A percentile compares a stretch with the other conserved stretches of the same genome.
These are phyloP conservation scores for Spergularia marina DNA, from an alignment of 148 eudicot species.

Conservation along the genomic window DNA sequence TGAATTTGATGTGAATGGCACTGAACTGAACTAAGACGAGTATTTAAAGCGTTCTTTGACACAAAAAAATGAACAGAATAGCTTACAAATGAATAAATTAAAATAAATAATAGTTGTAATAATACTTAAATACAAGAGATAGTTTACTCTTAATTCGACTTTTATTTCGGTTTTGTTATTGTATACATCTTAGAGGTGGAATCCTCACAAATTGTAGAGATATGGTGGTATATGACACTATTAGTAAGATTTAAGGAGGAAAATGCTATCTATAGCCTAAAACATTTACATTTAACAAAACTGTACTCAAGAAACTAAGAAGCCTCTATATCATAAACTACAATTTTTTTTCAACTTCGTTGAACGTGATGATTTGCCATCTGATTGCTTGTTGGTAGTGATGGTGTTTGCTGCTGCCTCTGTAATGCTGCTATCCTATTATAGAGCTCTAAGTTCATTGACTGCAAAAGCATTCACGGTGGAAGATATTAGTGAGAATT, in stretches of 20 bases:
- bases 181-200: slow-evolving; percentile 9
- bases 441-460: slow-evolving; percentile 71
- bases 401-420: slow-evolving; percentile 44
- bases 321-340: slow-evolving; percentile 12
- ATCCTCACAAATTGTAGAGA: not conserved
- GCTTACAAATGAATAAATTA: not conserved
- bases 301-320: slow-evolving; percentile 13
- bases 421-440: slow-evolving; percentile 69
- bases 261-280: slow-evolving; percentile 17
- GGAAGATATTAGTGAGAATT: not conserved
- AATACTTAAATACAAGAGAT: not conserved
- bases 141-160: not conserved
- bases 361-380: slow-evolving; percentile 36
- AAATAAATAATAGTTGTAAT: no score
- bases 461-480: slow-evolving; percentile 35
- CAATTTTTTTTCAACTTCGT: slow-evolving; percentile 25
- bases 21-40: not conserved
- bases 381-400: slow-evolving; percentile 35
- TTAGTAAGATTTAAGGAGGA: not conserved
- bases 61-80: no score
- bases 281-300: slow-evolving; percentile 35
- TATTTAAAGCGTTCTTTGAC: not conserved
- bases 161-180: slow-evolving; percentile 16
- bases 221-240: slow-evolving; percentile 12
- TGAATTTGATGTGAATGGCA: not conserved